These are phyloP conservation scores for Colletotrichum musicola DNA, from an alignment of 2,329 filamentous ascomycete genomes.

Conservation along the genomic window DNA sequence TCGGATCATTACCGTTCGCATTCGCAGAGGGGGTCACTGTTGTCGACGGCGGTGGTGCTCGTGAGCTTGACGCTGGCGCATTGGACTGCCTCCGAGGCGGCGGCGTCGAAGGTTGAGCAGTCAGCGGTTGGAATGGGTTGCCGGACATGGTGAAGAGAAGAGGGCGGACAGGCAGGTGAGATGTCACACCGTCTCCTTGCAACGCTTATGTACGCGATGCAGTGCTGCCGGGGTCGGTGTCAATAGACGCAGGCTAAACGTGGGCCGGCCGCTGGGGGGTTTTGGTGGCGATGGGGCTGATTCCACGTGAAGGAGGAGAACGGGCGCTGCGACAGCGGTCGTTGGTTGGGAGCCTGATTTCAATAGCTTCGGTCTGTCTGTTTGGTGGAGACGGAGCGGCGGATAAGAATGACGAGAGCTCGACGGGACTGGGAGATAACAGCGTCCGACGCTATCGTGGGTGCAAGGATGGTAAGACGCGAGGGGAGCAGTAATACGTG, in stretches of 20 bases:
- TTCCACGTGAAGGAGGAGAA: slow-evolving; percentile 29
- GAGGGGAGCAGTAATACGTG: slow-evolving; percentile 12
- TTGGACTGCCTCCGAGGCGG: slow-evolving; percentile 28
- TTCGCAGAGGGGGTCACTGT: slow-evolving; percentile 18
- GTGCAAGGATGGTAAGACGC: slow-evolving; percentile 8
- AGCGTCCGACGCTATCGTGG: slow-evolving; percentile 7
- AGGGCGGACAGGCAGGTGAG: not conserved
- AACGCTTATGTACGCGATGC: slow-evolving; percentile 27
- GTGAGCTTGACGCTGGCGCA: slow-evolving; percentile 36
- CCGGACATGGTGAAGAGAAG: slow-evolving; percentile 45
- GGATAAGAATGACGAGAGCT: slow-evolving; percentile 19
- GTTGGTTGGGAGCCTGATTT: slow-evolving; percentile 8
- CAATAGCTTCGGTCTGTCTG: not conserved
- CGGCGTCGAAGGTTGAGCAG: slow-evolving; percentile 31
- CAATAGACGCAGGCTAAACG: slow-evolving; percentile 26
- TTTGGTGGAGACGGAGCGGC: slow-evolving; percentile 21
- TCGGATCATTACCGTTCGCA: slow-evolving; percentile 30
- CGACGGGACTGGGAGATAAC: slow-evolving; percentile 5
- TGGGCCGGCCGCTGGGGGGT: slow-evolving; percentile 18
- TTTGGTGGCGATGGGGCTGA: slow-evolving; percentile 36
- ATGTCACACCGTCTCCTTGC: slow-evolving; percentile 26
- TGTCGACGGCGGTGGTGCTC: slow-evolving; percentile 27
- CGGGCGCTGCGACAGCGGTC: not conserved
- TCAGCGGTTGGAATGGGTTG: slow-evolving; percentile 48
- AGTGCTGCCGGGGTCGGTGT: slow-evolving; percentile 26